Conservation (phyloP, 208 protist genomes). For the Plasmodiophora brassicae region DNA sequence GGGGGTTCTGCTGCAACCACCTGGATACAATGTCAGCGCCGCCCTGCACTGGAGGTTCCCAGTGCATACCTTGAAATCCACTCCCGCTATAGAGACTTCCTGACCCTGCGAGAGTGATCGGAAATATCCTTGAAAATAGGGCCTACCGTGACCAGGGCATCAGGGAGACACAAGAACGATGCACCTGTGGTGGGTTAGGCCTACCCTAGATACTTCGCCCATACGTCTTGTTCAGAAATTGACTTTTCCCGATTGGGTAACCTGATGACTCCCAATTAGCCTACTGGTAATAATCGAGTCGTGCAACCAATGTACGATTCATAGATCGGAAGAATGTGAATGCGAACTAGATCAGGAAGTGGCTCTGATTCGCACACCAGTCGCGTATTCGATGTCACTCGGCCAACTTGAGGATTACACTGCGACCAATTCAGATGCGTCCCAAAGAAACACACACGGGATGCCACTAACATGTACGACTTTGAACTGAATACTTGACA, state of each 20-base stretch:
- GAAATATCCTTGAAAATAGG: background rate
- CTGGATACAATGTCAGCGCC: no score
- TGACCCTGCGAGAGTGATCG: background rate
- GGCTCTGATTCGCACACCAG: background rate
- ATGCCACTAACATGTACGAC: background rate
- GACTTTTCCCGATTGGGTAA: background rate
- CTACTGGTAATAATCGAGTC: background rate
- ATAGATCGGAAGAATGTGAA: background rate
- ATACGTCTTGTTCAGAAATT: background rate
- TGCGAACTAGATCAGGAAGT: background rate
- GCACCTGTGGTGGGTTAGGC: no score
- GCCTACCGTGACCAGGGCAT: background rate
- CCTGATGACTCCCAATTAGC: background rate
- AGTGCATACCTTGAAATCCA: no score
- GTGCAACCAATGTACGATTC: background rate
- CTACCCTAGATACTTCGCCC: background rate
- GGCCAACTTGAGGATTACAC: background rate
- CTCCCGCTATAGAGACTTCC: background rate
- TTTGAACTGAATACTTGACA: background rate
- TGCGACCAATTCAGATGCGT: background rate
- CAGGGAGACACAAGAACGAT: no score
- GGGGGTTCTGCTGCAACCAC: background rate
- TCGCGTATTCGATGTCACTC: background rate
- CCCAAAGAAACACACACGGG: background rate
- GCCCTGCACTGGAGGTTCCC: no score